Evolutionary conservation across 768 basidiomycete species (phyloP), one percentile per base, ranked within the genome.

Genomic region (Podaxis carcinomalis): DNA sequence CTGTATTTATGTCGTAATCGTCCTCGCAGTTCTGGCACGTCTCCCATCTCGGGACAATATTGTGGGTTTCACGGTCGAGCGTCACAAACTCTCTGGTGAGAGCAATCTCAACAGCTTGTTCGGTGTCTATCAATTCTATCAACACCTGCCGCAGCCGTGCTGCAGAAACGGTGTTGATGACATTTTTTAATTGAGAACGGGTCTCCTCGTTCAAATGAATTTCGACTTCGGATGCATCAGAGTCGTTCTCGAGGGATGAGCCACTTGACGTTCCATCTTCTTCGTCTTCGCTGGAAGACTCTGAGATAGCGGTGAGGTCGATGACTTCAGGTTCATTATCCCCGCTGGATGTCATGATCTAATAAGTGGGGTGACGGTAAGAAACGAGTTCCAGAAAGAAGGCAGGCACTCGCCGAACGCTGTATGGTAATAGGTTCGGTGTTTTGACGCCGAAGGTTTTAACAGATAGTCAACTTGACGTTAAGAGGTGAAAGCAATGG

Each of bases 1-100:
- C 63, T 4, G 65, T 68, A 11, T 74, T 73, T 46, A 73, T 69
- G 62, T 84, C 82, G 62, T 75, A 83, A 53, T 82, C 79, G 56
- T 77, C 75, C 19, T 74, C 69, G 63, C 84, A 85, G 62, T 80
- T 78, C 5, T 61, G 69, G 64, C 84, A 84, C 4, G 66, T 70
- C 53, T 79, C 77, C 79, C 80, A 83, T 28, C 79, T 76, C 13
- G 78, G 72, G 11, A 78, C 69, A 14, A 79, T 64, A 39, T 71
- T 72, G 28, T 68, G 70, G 42, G 69, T 74, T 39, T 72, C 71
- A 39, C 73, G 67, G 62, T 73, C 71, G 56, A 75, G 65, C 1
- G 77, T 75, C 39, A 83, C 70, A 25, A 85, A 70, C 64, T 81
- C 78, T 61, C 70, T 68, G 13, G 76, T 77, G 13, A 83, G 66